Base-by-base conservation (phyloP, 164 flowering plant genomes). In the Paratinospora sagittata region DNA sequence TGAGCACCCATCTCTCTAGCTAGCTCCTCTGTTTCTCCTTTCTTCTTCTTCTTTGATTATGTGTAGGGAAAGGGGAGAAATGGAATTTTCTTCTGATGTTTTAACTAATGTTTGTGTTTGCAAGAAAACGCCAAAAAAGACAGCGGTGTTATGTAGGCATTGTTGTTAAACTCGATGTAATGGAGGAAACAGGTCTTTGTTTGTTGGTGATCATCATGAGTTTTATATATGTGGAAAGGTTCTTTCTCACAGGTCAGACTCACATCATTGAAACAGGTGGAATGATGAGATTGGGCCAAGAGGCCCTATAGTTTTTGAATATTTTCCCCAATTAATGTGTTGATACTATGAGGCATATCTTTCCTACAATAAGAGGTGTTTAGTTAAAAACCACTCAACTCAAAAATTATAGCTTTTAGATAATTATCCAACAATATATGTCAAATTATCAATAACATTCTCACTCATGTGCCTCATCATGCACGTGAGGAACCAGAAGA, bases 1-100 rank as follows among this genome's bases (percentile, higher is more conserved):
- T 68, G 78, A 73, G 72, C 76, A 27, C 86, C 82, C 91, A 80
- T 84, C 11, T 33, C 77, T 67, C 30, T 52, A 8, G 23, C 23
- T 13, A 21, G 3, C 8, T 12, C 41, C 26, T 65, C 49, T 41
- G 23, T 37, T 58, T 60, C 55, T 61, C 47, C 62, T 45, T 58
- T 17, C 57, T 63, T 67, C 49, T 61, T 68, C 45, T 23, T 27
- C 13, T 43, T 8, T 26, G 19, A 11, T 21, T 47, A 9, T 47
- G 61, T 19, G 37, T 65, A 72, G 55, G 52, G 57, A 17, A 36
- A 67, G 41, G 23, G 49, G 24, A 30, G 69, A n/a, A n/a, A 65
- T 65, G 49, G 70, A 69, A 19, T 23, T 27, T 55, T n/a, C 19
- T 52, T 52, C 1, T 58, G 13, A 30, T 16, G 6, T 57, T 58